phyloP scores from a whole-genome alignment of 2,329 filamentous ascomycete genomes.

The Blastomyces parvus region DNA sequence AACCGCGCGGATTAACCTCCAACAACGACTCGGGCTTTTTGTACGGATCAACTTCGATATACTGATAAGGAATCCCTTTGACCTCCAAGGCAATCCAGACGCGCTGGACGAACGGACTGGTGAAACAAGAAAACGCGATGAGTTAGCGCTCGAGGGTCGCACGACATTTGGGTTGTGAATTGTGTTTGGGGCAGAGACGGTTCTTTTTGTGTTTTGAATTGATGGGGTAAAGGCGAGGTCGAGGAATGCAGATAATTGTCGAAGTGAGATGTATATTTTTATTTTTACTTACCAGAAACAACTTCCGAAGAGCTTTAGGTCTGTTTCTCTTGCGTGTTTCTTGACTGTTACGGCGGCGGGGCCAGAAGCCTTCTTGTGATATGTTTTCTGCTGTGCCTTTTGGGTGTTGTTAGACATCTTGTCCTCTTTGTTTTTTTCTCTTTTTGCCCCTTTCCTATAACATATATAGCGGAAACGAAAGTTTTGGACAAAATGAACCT shows the following conservation, averaged over 20 bases:
- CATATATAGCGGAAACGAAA: constrained; percentile 9
- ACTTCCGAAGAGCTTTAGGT: constrained; percentile 69
- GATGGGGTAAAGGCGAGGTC: too few species aligned
- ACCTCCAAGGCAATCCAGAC: constrained; percentile 83
- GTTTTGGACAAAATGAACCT: neutral
- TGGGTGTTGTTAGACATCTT: constrained; percentile 41
- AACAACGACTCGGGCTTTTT: constrained; percentile 60
- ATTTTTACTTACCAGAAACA: constrained; percentile 60
- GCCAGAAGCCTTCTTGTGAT: constrained; percentile 63
- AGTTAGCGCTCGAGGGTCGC: constrained; percentile 9
- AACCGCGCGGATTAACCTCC: constrained; percentile 64
- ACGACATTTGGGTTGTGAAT: neutral
- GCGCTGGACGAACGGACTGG: constrained; percentile 71
- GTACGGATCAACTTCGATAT: constrained; percentile 76
- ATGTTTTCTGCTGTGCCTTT: constrained; percentile 51
- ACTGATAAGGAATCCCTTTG: constrained; percentile 71
- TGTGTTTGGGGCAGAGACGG: neutral
- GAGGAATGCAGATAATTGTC: neutral
- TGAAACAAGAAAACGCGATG: constrained; percentile 16
- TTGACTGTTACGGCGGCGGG: constrained; percentile 58
- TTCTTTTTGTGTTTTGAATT: neutral
- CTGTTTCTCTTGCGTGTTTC: constrained; percentile 58
- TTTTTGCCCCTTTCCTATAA: constrained; percentile 12
- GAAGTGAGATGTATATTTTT: neutral
- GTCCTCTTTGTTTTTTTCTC: constrained; percentile 17